Evolutionary conservation across 2,329 filamentous ascomycete genomes (phyloP), one percentile per base, ranked within the genome.

Genomic region (Cladophialophora bantiana): DNA sequence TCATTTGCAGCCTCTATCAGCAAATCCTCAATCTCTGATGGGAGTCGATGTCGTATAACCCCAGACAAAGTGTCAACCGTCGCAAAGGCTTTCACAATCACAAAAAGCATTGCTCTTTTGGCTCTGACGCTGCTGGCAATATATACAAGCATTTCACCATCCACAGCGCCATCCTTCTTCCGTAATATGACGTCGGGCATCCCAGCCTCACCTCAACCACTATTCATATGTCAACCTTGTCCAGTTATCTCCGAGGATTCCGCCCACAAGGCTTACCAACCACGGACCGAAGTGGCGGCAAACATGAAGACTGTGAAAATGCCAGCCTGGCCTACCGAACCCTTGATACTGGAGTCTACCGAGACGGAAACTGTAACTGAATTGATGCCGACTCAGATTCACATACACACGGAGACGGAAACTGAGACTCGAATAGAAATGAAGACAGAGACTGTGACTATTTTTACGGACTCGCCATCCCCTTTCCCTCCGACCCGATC

Each of bases 401-500:
- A 1, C 10, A 48, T 38, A 18, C 18, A 12, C 26, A 59, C 20
- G 26, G 20, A 59, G 26, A 59, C 2, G 32, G 56, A 20, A 20
- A 45, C 26, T 18, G n/a, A 59, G 42, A 59, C 32, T 26, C 40
- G 20, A 10, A 15, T n/a, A 31, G 13, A 48, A 35, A 34, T 34
- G 38, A 18, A 50, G 31, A 50, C 57, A 13, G 40, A 45, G 32
- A 59, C 40, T n/a, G 9, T 50, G 20, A 50, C 45, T 5, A 9
- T 50, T 26, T 26, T 31, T 12, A 12, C 26, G 1, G 45, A 6
- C 40, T 31, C 20, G 13, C 32, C 45, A 12, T 34, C 57, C 9
- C 2, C 45, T 20, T 31, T 20, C 18, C 40, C 57, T 2, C 57
- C 57, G 13, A 50, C 57, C 10, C 15, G 42, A 59, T 52, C 57